These are phyloP conservation scores for Parachlorella kessleri DNA, from an alignment of 139 green algal genomes.

Conservation along the genomic window DNA sequence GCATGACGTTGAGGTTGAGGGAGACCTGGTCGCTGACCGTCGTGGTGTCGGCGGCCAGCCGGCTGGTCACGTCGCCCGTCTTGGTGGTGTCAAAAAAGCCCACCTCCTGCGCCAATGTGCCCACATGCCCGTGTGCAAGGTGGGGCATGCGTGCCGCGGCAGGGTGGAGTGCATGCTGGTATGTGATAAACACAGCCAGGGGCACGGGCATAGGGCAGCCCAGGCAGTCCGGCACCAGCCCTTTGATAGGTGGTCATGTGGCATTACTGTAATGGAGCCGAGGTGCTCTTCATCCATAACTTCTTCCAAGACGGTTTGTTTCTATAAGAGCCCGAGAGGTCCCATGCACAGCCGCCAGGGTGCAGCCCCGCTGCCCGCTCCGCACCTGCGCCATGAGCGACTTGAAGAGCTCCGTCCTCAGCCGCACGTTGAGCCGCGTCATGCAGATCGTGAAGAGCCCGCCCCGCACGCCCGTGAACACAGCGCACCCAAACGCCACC, in stretches of 20 bases:
- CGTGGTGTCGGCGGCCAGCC: constrained; percentile 78
- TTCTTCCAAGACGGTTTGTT: no score
- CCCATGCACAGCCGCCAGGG: no score
- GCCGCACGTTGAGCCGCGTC: constrained; percentile 59
- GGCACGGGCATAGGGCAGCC: no score
- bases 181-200: no score
- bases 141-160: no score
- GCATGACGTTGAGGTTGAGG: constrained; percentile 83
- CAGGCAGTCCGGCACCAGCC: no score
- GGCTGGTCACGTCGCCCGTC: constrained; percentile 60
- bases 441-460: constrained; percentile 73
- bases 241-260: no score
- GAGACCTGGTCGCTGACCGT: constrained; percentile 73
- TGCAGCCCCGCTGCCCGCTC: background rate
- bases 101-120: constrained; percentile 83
- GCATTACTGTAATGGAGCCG: no score
- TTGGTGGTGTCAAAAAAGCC: constrained; percentile 80
- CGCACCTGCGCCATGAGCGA: constrained; percentile 33
- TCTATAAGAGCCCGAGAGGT: no score
- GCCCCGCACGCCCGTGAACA: constrained; percentile 75
- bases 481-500: constrained; percentile 56
- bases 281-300: no score
- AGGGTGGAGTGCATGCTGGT: no score
- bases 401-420: constrained; percentile 30
- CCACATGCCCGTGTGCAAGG: no score